These are phyloP conservation scores for Blastobotrys ciferrii DNA, from an alignment of 1,139 yeast genomes.

Conservation along the genomic window DNA sequence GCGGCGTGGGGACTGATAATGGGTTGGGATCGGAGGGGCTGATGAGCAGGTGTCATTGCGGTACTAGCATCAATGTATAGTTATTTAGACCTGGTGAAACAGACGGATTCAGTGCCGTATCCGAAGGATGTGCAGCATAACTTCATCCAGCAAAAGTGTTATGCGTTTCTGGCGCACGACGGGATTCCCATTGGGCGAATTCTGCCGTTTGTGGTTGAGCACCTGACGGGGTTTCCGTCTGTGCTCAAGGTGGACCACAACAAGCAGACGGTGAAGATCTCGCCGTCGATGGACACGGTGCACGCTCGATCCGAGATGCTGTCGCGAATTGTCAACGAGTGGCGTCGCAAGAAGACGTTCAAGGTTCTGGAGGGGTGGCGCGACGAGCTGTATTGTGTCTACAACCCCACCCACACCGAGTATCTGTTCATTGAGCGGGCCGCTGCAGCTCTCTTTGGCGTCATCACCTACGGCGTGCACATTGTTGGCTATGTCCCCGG, in stretches of 20 bases:
- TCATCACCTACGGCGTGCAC: conserved; percentile 88
- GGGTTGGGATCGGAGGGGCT: conserved; percentile 1
- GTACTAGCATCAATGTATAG: not conserved
- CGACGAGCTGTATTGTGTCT: conserved; percentile 73
- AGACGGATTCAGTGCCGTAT: conserved; percentile 46
- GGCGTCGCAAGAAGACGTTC: conserved; percentile 44
- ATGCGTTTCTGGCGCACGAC: conserved; percentile 51
- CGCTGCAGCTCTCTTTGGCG: conserved; percentile 75
- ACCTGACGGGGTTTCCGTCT: conserved; percentile 36
- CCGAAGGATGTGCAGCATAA: conserved; percentile 10
- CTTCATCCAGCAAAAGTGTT: conserved; percentile 32
- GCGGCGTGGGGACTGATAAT: no score
- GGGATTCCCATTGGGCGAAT: conserved; percentile 54
- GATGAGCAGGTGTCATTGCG: conserved; percentile 9
- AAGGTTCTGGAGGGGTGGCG: conserved; percentile 75
- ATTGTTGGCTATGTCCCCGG: conserved; percentile 70
- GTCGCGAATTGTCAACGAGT: conserved; percentile 43
- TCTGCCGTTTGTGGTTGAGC: conserved; percentile 45
- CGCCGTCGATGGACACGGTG: conserved; percentile 41
- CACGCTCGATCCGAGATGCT: conserved; percentile 50
- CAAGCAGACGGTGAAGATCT: conserved; percentile 41
- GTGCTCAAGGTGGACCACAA: conserved; percentile 39
- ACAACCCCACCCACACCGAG: conserved; percentile 51
- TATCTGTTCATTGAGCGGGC: conserved; percentile 78
- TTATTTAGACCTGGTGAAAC: conserved; percentile 38